These are phyloP conservation scores for Gastrolobium villosum DNA, from an alignment of 306 rosid genomes.

Conservation along the genomic window DNA sequence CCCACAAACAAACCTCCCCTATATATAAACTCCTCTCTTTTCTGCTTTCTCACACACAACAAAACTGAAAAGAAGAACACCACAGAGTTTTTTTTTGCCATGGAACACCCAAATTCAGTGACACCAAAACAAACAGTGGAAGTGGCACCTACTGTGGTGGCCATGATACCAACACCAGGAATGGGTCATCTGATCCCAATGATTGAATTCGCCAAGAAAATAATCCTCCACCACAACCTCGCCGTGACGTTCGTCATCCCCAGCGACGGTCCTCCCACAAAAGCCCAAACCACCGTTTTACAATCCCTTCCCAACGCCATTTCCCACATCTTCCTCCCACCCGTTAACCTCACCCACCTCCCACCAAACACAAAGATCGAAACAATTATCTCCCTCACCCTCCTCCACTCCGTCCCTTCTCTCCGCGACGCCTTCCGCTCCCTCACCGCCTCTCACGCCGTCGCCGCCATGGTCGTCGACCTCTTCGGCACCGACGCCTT, in stretches of 20 bases:
- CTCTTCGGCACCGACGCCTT: conserved; percentile 78
- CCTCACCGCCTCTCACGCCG: conserved; percentile 34
- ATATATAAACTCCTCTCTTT: not conserved
- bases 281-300: conserved; percentile 63
- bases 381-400: conserved; percentile 44
- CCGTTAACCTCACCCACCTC: conserved; percentile 37
- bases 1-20: not conserved
- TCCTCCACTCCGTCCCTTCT: conserved; percentile 54
- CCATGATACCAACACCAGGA: conserved; percentile 73
- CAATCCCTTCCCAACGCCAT: conserved; percentile 49
- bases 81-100: conserved; percentile 15
- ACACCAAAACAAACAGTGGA: not conserved
- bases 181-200: conserved; percentile 94
- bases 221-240: conserved; percentile 49
- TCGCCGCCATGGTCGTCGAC: conserved; percentile 68
- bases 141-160: conserved; percentile 50
- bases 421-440: conserved; percentile 46
- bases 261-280: conserved; percentile 63
- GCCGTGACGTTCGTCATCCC: conserved; percentile 67
- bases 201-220: conserved; percentile 67
- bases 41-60: not conserved
- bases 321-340: conserved; percentile 52
- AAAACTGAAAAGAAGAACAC: not conserved
- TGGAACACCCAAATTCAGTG: conserved; percentile 48
- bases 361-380: conserved; percentile 33